Conservation (phyloP, 805 yeast species). For the Tetrapisispora arboricola region DNA sequence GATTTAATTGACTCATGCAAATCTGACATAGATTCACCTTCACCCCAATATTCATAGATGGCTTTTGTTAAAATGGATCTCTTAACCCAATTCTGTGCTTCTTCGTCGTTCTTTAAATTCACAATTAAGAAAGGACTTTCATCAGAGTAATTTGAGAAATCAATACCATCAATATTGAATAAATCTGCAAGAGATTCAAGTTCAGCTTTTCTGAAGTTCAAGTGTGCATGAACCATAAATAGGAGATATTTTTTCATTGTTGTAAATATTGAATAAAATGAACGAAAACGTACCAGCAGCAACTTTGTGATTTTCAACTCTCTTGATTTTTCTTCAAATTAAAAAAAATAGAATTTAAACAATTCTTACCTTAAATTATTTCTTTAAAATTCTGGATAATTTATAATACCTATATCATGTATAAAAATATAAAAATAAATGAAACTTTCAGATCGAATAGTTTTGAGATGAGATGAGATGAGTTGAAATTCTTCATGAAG, state of each 20-base stretch:
- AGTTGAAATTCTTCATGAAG: neutral
- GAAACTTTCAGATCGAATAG: too few relatives aligned
- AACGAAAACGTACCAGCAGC: too few relatives aligned
- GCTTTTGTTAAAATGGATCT: conserved; percentile 65
- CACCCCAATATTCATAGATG: conserved; percentile 76
- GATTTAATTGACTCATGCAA: conserved; percentile 42
- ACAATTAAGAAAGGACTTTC: conserved; percentile 63
- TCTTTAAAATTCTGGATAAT: too few relatives aligned
- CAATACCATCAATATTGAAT: conserved; percentile 42
- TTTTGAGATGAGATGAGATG: conserved; percentile 1
- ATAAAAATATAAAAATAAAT: too few relatives aligned
- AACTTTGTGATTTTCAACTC: too few relatives aligned
- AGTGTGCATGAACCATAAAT: conserved; percentile 79
- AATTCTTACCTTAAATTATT: too few relatives aligned
- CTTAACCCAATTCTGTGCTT: conserved; percentile 52
- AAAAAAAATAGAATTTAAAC: too few relatives aligned
- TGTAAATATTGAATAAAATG: too few relatives aligned
- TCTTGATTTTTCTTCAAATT: too few relatives aligned
- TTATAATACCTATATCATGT: too few relatives aligned
- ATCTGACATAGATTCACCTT: conserved; percentile 44
- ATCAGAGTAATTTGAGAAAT: conserved; percentile 48
- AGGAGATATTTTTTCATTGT: conserved; percentile 46
- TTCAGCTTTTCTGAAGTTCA: conserved; percentile 71
- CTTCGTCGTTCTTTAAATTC: conserved; percentile 51
- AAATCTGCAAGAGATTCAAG: conserved; percentile 73